Evolutionary conservation across 2,329 filamentous ascomycete genomes (phyloP), one percentile per base, ranked within the genome.

Genomic region (Pseudopithomyces chartarum): DNA sequence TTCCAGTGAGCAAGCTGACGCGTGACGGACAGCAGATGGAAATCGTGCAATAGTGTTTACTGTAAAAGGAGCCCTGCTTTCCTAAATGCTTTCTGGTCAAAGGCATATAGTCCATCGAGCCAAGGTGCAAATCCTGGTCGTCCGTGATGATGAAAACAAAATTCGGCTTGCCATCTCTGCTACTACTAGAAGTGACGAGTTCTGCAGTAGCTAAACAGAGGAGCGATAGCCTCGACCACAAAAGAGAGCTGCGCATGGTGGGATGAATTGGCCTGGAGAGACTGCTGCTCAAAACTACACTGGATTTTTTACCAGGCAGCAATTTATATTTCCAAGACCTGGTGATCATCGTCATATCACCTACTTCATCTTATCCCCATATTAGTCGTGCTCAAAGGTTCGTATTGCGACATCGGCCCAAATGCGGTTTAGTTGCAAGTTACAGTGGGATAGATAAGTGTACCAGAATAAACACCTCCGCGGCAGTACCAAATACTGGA

Each of bases 101-200:
- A 0, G 86, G 86, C 79, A 86, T 86, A 56, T 88, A 87, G 0
- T 82, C 76, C 3, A 88, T 66, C 0, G 86, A 89, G 45, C 84
- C 76, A 65, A 90, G 78, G 40, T 84, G 81, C 1, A 84, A 73
- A 65, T 89, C 87, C 65, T 90, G 87, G 60, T 90, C 87, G 60
- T 90, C 87, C 0, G 85, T 87, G 32, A 90, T 75, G 57, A 90
- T 84, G 65, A 90, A 87, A 20, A 90, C 76, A 38, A 89, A 82
- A 60, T 89, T 89, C 8, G 64, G 63, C 13, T 48, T 47, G 15
- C 44, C 44, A 47, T 47, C 20, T 34, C 20, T 32, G 49, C n/a
- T 52, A 50, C n/a, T 52, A 2, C 29, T 26, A 47, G 26, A 47
- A 10, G 13, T 33, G 32, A 22, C 26, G 26, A 47, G 19, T n/a